Conservation (phyloP, 1,139 yeast species). For the Taphrina confusa region DNA sequence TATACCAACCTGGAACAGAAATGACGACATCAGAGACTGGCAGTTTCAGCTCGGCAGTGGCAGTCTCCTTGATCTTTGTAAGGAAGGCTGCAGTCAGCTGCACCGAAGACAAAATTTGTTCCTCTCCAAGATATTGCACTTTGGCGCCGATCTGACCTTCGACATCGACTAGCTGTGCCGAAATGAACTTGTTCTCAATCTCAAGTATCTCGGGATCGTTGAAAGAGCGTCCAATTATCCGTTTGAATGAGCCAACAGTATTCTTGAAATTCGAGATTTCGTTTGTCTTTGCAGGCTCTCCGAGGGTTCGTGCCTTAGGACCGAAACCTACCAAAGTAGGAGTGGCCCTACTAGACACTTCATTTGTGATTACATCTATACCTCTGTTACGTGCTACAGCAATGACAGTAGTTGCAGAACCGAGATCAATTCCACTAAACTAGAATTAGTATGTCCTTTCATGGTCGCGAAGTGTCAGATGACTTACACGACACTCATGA, state of each 20-base stretch:
- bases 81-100: conserved; percentile 95
- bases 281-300: conserved; percentile 94
- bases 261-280: conserved; percentile 95
- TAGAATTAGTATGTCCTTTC: too few species aligned
- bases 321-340: conserved; percentile 96
- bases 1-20: conserved; percentile 97
- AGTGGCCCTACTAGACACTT: conserved; percentile 95
- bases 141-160: conserved; percentile 73
- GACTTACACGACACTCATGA: conserved; percentile 24
- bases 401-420: conserved; percentile 88
- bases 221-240: conserved; percentile 77
- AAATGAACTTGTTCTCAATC: conserved; percentile 70
- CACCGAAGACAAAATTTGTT: conserved; percentile 75
- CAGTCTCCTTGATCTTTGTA: conserved; percentile 81
- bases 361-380: conserved; percentile 96
- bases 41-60: conserved; percentile 79
- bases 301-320: conserved; percentile 80
- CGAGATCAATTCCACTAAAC: conserved; percentile 82
- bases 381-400: conserved; percentile 99
- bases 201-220: conserved; percentile 72
- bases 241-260: conserved; percentile 90
- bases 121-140: conserved; percentile 81
- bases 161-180: conserved; percentile 64
- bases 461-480: too few species aligned
- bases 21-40: conserved; percentile 79